These are phyloP conservation scores for Lablab purpureus DNA, from an alignment of 306 rosid genomes.

Conservation along the genomic window DNA sequence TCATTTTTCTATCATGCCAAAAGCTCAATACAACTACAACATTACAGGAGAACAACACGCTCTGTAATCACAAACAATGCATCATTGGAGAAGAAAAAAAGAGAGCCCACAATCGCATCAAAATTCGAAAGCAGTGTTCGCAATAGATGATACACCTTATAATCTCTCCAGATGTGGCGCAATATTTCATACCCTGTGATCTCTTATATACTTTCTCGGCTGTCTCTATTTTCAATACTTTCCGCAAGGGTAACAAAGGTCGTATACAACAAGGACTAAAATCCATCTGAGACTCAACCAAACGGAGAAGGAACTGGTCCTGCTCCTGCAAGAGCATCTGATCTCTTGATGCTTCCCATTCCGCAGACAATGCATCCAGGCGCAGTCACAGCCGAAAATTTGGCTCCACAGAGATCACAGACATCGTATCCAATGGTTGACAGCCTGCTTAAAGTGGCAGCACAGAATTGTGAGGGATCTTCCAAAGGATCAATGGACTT, in stretches of 20 bases:
- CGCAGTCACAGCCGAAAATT: conserved; percentile 80
- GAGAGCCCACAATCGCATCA: conserved; percentile 14
- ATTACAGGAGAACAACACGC: conserved; percentile 5
- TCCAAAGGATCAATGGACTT: conserved; percentile 95
- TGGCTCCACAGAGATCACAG: conserved; percentile 96
- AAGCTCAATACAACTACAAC: conserved; percentile 44
- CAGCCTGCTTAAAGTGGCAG: conserved; percentile 91
- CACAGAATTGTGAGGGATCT: conserved; percentile 94
- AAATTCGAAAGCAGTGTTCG: conserved; percentile 16
- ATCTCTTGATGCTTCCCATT: conserved; percentile 97
- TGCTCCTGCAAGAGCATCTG: conserved; percentile 84
- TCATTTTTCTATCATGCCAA: conserved; percentile 13
- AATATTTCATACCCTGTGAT: not conserved
- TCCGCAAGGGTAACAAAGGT: not conserved
- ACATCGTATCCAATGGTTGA: conserved; percentile 97
- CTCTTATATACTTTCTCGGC: conserved; percentile 32
- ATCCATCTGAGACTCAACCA: conserved; percentile 59
- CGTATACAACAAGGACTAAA: conserved; percentile 1
- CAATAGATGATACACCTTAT: conserved; percentile 13
- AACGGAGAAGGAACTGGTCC: conserved; percentile 94
- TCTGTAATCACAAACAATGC: conserved; percentile 23
- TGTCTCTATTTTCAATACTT: conserved; percentile 34
- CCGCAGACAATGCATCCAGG: conserved; percentile 98
- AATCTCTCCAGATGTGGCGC: conserved; percentile 24
- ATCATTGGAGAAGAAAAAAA: not conserved